phyloP scores from a whole-genome alignment of 192 early-diverging fungal species.

The Spizellomyces punctatus region DNA sequence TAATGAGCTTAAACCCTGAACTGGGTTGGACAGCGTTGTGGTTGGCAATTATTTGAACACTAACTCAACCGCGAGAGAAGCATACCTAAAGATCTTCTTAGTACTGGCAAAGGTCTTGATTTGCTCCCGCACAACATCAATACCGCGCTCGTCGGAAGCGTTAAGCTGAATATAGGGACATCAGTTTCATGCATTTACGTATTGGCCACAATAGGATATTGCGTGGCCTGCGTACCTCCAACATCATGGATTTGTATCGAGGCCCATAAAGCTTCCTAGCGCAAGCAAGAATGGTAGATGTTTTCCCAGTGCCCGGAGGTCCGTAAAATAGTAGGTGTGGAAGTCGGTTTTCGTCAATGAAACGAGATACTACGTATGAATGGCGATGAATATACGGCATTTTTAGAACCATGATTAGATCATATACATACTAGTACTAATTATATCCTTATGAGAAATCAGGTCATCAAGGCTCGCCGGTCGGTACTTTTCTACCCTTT shows the following conservation, averaged over 20 bases:
- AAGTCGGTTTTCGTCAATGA: constrained; percentile 88
- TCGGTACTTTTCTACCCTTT: constrained; percentile 97
- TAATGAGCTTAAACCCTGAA: constrained; percentile 92
- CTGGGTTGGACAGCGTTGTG: constrained; percentile 32
- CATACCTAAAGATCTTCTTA: constrained; percentile 81
- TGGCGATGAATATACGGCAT: constrained; percentile 8
- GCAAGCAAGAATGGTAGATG: constrained; percentile 93
- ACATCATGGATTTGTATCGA: constrained; percentile 84
- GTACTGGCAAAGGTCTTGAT: constrained; percentile 99
- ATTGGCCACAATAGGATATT: background rate
- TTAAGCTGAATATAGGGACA: constrained; percentile 65
- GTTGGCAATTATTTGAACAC: background rate
- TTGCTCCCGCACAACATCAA: constrained; percentile 96
- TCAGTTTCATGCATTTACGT: background rate
- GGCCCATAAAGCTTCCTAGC: constrained; percentile 86
- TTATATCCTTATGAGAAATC: constrained; percentile 92
- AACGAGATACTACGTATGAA: constrained; percentile 66
- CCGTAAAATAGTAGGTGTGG: constrained; percentile 98
- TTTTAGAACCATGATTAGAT: background rate
- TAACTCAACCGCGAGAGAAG: background rate
- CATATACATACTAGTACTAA: constrained; percentile 71
- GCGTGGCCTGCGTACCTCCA: constrained; percentile 66
- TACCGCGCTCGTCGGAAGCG: constrained; percentile 97
- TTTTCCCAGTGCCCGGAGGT: constrained; percentile 97
- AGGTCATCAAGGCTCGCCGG: constrained; percentile 86